These are phyloP conservation scores for Nakaseomyces delphensis DNA, from an alignment of 1,139 yeast species.

Conservation along the genomic window DNA sequence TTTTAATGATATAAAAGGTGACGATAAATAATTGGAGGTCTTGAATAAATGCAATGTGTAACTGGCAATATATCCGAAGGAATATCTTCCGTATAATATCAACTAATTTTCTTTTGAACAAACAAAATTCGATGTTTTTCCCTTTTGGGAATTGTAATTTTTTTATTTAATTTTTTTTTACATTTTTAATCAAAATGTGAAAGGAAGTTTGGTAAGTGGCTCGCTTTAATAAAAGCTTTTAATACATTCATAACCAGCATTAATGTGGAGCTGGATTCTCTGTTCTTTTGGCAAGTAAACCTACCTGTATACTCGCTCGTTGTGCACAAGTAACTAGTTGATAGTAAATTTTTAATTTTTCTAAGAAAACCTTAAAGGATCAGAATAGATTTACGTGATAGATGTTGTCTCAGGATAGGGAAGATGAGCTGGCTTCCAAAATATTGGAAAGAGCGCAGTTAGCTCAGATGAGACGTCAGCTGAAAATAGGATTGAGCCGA, in stretches of 20 bases:
- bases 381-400: neutral
- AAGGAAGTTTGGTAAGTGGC: too few species aligned
- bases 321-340: neutral
- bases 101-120: too few species aligned
- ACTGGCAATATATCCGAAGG: too few species aligned
- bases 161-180: neutral
- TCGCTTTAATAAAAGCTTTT: too few species aligned
- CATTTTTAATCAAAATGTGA: neutral
- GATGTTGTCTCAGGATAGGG: conserved; percentile 23
- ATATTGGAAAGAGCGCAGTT: conserved; percentile 30
- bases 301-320: too few species aligned
- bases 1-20: too few species aligned
- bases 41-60: too few species aligned
- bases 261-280: neutral
- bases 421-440: conserved; percentile 27
- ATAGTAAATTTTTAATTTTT: neutral
- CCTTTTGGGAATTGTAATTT: conserved; percentile 7
- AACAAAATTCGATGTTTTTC: conserved; percentile 6
- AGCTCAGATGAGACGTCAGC: conserved; percentile 32
- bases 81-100: too few species aligned
- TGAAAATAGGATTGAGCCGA: conserved; percentile 28
- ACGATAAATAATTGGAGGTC: too few species aligned
- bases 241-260: too few species aligned
- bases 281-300: too few species aligned
- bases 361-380: neutral